Conservation (phyloP, 169 alveolate genomes). For the Eimeria mitis region DNA sequence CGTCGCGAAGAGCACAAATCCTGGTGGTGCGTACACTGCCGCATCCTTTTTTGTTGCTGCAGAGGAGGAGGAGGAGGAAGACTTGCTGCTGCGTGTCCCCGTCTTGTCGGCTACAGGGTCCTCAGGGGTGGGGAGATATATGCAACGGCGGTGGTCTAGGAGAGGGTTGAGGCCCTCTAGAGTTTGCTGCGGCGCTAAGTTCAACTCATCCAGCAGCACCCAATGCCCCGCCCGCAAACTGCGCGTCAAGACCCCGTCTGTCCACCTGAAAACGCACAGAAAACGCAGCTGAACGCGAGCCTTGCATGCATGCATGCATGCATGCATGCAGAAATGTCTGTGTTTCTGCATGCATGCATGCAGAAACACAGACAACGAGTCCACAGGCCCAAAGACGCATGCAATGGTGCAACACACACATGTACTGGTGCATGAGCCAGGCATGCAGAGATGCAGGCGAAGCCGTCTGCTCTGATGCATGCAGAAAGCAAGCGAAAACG, state of each 20-base stretch:
- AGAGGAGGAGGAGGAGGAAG: not conserved
- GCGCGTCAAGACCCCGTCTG: conserved; percentile 98
- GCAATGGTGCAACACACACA: not conserved
- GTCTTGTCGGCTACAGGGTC: conserved; percentile 92
- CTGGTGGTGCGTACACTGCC: conserved; percentile 95
- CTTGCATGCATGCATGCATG: not conserved
- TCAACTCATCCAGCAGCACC: conserved; percentile 99
- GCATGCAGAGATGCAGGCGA: not conserved
- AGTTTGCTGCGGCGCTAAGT: conserved; percentile 99
- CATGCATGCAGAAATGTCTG: not conserved
- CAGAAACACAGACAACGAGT: not conserved
- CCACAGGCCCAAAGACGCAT: not conserved
- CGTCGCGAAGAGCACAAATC: conserved; percentile 99
- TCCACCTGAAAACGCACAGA: conserved; percentile 91
- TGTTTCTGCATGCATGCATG: not conserved
- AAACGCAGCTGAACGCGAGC: not conserved
- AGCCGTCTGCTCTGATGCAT: not conserved
- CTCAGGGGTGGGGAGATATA: conserved; percentile 89
- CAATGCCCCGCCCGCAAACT: conserved; percentile 99
- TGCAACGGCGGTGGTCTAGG: conserved; percentile 98
- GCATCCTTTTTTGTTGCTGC: conserved; percentile 87
- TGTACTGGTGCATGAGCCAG: not conserved
- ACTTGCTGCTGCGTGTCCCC: not conserved
- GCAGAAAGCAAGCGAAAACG: not conserved
- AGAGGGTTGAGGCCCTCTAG: conserved; percentile 99